Conservation (phyloP, 257 asterid genomes). For the Jacaranda copaia region DNA sequence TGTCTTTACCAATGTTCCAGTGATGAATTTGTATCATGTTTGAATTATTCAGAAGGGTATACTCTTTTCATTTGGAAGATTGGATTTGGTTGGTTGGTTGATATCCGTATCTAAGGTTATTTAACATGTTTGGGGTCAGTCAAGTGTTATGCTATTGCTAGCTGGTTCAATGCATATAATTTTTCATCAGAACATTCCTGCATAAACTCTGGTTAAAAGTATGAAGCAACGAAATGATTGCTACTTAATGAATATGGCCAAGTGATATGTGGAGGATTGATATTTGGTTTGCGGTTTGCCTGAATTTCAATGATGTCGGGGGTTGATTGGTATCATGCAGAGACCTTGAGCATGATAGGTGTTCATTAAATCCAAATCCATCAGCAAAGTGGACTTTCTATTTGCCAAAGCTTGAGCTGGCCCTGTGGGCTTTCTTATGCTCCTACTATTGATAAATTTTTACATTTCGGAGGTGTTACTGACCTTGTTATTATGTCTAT, state of each 20-base stretch:
- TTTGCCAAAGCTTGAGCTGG: neutral
- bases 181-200: neutral
- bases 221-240: neutral
- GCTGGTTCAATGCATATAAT: neutral
- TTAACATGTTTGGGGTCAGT: neutral
- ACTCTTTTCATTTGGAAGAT: neutral
- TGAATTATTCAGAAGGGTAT: neutral
- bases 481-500: conserved; percentile 1
- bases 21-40: neutral
- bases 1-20: neutral
- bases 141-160: neutral
- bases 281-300: neutral
- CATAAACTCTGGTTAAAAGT: neutral
- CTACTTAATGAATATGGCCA: neutral
- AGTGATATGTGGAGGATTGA: neutral
- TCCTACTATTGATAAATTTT: neutral
- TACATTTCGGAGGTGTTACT: conserved; percentile 15
- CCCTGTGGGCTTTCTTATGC: conserved; percentile 18
- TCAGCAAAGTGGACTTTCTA: neutral
- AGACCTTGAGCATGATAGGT: neutral
- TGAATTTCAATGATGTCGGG: conserved; percentile 6
- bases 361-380: neutral
- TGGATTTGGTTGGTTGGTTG: neutral
- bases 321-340: neutral
- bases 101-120: neutral